phyloP scores from a whole-genome alignment of 2,329 filamentous ascomycete species.

The Cryoendolithus antarcticus region DNA sequence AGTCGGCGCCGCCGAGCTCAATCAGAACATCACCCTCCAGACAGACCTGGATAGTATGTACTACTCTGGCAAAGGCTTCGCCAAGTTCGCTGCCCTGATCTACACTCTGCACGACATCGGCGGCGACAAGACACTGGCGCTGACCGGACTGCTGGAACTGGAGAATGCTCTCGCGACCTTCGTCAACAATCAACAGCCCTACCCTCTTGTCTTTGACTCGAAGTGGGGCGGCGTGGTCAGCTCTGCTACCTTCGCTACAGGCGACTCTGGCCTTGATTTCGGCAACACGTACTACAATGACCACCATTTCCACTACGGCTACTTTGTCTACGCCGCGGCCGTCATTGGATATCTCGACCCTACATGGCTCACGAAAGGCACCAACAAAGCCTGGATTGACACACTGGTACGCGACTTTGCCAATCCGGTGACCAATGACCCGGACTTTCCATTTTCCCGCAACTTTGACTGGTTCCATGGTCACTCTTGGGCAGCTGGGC shows the following conservation, averaged over 20 bases:
- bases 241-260: constrained; percentile 64
- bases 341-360: constrained; percentile 71
- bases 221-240: constrained; percentile 74
- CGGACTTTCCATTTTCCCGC: constrained; percentile 68
- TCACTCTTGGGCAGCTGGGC: constrained; percentile 81
- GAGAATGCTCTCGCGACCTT: constrained; percentile 37
- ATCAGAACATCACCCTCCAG: constrained; percentile 61
- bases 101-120: constrained; percentile 43
- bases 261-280: constrained; percentile 64
- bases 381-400: constrained; percentile 71
- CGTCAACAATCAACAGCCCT: constrained; percentile 31
- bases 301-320: constrained; percentile 58
- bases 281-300: constrained; percentile 77
- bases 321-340: constrained; percentile 78
- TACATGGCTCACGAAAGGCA: constrained; percentile 48
- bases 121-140: constrained; percentile 38
- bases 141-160: constrained; percentile 37
- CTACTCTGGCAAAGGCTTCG: constrained; percentile 58
- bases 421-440: constrained; percentile 60
- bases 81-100: constrained; percentile 32
- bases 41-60: constrained; percentile 79
- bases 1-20: constrained; percentile 56
- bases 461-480: constrained; percentile 91
- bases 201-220: constrained; percentile 42
- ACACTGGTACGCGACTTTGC: constrained; percentile 71